Base-by-base conservation (phyloP, 176 grass and related monocot species). In the Musa schizocarpa region DNA sequence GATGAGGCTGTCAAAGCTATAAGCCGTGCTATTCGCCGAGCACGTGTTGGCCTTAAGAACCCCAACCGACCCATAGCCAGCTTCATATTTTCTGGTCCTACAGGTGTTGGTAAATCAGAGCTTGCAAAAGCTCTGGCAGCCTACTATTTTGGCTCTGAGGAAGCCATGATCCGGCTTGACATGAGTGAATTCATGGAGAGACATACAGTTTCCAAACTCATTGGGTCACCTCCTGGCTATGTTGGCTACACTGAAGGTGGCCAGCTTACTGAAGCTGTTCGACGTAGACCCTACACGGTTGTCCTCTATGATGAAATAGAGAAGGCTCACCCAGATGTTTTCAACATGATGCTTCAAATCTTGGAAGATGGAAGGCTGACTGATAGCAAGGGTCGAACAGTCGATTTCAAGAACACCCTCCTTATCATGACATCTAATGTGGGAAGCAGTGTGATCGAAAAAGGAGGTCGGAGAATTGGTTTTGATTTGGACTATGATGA, bases 401-500 rank as follows among this genome's bases (percentile, higher is more conserved):
- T 70, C 3, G 34, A 50, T 50, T 78, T 78, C 29, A 65, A 68
- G 62, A 77, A 77, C n/a, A 77, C 74, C 1, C 74, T 77, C 14
- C 12, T 77, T 14, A 77, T 77, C 8, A 61, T 78, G 62, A 78
- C 76, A 4, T 78, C 76, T 2, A 78, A 78, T 54, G 9, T 78
- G 3, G 76, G 76, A 34, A 75, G 54, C 73, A 75, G 23, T 27
- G 73, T 75, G 8, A 75, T 75, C 21, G 73, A 75, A 23, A 75
- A 75, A 11, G 73, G 73, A 9, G 64, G 64, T 27, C 22, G 64
- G 23, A 27, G 64, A 27, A 66, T 66, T 26, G 64, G 64, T 27
- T 66, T 66, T 26, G 22, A 66, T 26, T 12, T 66, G 8, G 64
- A 66, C 22, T 27, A 27, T 66, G 64, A 66, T 66, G 64, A 27